A percentile compares a stretch with the other conserved stretches of the same genome.
Evolutionary conservation across 352 stramenopile species (phyloP).

Genomic region (Lagenidium giganteum): DNA sequence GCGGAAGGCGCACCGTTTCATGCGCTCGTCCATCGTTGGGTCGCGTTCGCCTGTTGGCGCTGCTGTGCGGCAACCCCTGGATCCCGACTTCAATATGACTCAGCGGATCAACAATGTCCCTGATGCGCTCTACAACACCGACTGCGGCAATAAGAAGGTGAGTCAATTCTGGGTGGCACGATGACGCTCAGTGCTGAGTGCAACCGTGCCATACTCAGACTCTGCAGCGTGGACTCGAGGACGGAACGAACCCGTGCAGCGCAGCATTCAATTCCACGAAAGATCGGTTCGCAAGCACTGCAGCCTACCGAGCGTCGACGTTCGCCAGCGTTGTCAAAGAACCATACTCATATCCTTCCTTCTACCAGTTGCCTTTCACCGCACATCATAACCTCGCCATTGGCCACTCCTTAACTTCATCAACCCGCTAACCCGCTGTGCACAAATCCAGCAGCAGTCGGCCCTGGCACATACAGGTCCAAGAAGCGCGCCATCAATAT

Average conservation of each 20-base stretch:
- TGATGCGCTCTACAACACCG: constrained; percentile 57
- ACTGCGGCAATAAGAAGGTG: constrained; percentile 57
- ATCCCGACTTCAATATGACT: constrained; percentile 30
- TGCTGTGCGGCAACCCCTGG: constrained; percentile 41
- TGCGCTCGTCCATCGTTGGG: constrained; percentile 30
- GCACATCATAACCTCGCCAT: too few species aligned
- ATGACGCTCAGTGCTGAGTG: not conserved
- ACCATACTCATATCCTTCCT: constrained; percentile 30
- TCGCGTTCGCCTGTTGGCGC: too few species aligned
- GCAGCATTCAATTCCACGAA: constrained; percentile 56
- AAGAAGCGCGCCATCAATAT: constrained; percentile 53
- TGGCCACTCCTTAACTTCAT: constrained; percentile 10
- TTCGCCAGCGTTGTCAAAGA: constrained; percentile 74
- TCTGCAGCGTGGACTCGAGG: constrained; percentile 38
- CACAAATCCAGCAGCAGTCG: constrained; percentile 45
- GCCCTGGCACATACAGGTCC: constrained; percentile 52
- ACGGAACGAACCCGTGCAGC: constrained; percentile 41
- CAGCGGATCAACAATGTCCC: constrained; percentile 43
- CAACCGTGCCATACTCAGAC: too few species aligned
- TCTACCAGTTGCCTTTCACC: too few species aligned
- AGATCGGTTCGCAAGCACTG: constrained; percentile 60
- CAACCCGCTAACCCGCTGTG: not conserved
- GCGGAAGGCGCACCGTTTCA: constrained; percentile 47
- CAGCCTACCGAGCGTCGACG: constrained; percentile 55
- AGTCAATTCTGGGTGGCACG: not conserved